Evolutionary conservation across 768 basidiomycete genomes (phyloP), one percentile per base, ranked within the genome.

Genomic region (Phlebiopsis flavidoalba): DNA sequence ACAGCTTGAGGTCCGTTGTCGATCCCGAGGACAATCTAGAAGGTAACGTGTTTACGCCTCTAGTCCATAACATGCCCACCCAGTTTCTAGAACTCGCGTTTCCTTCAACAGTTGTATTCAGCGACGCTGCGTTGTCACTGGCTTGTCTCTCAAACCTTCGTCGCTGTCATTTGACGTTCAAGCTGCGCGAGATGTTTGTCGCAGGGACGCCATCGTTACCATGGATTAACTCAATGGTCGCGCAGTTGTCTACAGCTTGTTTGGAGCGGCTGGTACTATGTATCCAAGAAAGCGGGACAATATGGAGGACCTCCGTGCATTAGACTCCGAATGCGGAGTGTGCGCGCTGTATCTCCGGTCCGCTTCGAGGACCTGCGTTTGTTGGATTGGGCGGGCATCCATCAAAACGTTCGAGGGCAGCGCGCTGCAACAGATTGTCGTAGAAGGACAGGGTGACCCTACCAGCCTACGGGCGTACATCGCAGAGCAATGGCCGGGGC

Each of bases 281-380:
- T 0, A 59, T 72, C 19, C 52, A 54, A 11, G 66, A 65, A n/a
- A n/a, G n/a, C n/a, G n/a, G 37, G 68, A 71, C 55, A 59, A 63
- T 35, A 60, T 69, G 43, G 54, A 57, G 24, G 68, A 71, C 56
- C 45, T 69, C 6, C 64, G 65, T 12, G 60, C 64, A 0, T 60
- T 69, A 8, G 66, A 64, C 60, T 69, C 70, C 0, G 70, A 71
- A 53, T 68, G 67, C 53, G 65, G 64, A 4, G 67, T 66, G 67
- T 66, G 7, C 65, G 67, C 1, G 62, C 54, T 5, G 59, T 66
- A 40, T 51, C 51, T 11, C 45, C 53, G 5, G 66, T 63, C 5
- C 58, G 56, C 37, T 69, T 68, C 51, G 61, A 60, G 33, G 70
- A 68, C 36, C 57, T 69, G 62, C 43, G 50, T 1, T 61, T 57